Evolutionary conservation across 1,284 basidiomycete species (phyloP).

Genomic region (Mycena sp.): DNA sequence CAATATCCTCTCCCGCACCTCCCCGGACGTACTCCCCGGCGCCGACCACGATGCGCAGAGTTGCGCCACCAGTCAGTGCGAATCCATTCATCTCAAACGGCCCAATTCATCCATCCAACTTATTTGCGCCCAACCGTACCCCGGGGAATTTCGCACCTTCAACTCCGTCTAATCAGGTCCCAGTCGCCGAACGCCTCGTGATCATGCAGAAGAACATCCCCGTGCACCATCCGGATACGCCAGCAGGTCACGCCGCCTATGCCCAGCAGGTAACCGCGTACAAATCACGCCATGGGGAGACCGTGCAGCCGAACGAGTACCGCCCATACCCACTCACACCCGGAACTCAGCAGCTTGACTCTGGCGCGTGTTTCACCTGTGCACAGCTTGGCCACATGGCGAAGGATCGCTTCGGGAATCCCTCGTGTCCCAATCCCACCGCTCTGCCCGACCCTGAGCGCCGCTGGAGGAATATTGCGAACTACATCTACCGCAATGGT

Average conservation of each 20-base stretch:
- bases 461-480: neutral
- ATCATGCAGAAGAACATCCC: too few species aligned
- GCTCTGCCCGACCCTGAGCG: neutral
- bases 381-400: neutral
- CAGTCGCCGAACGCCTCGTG: too few species aligned
- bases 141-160: too few species aligned
- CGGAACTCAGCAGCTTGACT: neutral
- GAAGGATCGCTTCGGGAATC: neutral
- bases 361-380: slow-evolving; percentile 5
- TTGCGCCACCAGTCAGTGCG: too few species aligned
- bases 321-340: slow-evolving; percentile 8
- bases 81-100: too few species aligned
- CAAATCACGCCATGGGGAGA: neutral
- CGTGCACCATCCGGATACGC: neutral
- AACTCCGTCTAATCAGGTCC: too few species aligned
- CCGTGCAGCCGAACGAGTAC: neutral
- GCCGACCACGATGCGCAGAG: too few species aligned
- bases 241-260: neutral
- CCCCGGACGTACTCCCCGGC: too few species aligned
- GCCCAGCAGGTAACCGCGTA: neutral
- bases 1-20: too few species aligned
- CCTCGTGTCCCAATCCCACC: neutral
- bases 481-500: neutral
- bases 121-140: too few species aligned
- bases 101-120: too few species aligned